phyloP scores from a whole-genome alignment of 1,284 basidiomycete genomes.

The Pascua sp. region DNA sequence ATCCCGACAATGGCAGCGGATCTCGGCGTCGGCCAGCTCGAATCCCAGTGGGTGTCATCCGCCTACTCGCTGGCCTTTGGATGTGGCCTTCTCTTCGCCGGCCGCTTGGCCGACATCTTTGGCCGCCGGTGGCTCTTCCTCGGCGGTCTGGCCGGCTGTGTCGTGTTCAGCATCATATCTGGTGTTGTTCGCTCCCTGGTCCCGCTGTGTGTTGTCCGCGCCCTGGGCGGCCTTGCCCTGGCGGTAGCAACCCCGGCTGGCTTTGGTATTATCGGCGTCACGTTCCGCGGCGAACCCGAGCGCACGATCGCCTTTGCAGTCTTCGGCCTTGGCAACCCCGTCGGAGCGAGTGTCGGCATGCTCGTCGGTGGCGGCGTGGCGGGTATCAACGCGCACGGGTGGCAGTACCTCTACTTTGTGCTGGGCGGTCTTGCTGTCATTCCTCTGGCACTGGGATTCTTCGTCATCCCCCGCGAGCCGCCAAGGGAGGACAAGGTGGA shows the following conservation, averaged over 20 bases:
- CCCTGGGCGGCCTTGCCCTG: slow-evolving; percentile 19
- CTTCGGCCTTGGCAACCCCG: slow-evolving; percentile 32
- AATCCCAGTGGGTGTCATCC: slow-evolving; percentile 47
- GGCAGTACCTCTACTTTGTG: slow-evolving; percentile 37
- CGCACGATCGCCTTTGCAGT: slow-evolving; percentile 36
- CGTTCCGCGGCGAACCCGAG: slow-evolving; percentile 29
- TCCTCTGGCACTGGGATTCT: slow-evolving; percentile 28
- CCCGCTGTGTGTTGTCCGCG: slow-evolving; percentile 24
- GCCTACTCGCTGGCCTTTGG: slow-evolving; percentile 47
- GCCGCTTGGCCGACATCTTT: slow-evolving; percentile 47
- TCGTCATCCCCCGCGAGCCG: slow-evolving; percentile 31
- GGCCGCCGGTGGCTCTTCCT: slow-evolving; percentile 44
- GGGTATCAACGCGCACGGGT: not conserved
- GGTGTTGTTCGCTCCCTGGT: slow-evolving; percentile 20
- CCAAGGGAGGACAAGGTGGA: slow-evolving; percentile 1
- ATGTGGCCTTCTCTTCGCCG: slow-evolving; percentile 46
- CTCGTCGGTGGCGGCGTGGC: slow-evolving; percentile 31
- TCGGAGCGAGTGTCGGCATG: slow-evolving; percentile 26
- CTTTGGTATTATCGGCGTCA: slow-evolving; percentile 40
- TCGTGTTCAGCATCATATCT: slow-evolving; percentile 21
- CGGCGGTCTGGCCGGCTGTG: slow-evolving; percentile 22
- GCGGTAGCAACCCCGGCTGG: slow-evolving; percentile 29
- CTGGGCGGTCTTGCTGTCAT: slow-evolving; percentile 33
- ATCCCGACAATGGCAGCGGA: slow-evolving; percentile 45
- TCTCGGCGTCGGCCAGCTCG: slow-evolving; percentile 29